These are phyloP conservation scores for Nicotiana benthamiana DNA, from an alignment of 257 asterid species.

Conservation along the genomic window DNA sequence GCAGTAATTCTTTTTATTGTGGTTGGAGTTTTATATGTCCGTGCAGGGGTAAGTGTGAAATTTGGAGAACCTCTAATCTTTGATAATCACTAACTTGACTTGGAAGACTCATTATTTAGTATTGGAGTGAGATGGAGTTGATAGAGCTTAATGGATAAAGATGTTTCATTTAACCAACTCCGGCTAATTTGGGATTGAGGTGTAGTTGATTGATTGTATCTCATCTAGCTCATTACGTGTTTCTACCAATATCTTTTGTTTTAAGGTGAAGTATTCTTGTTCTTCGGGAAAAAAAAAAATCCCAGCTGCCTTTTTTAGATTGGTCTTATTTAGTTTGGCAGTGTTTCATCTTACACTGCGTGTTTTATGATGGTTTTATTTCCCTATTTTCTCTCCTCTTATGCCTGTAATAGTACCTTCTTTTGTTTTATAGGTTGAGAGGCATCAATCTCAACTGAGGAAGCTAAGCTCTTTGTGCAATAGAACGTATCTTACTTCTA, in stretches of 20 bases:
- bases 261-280: neutral
- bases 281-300: neutral
- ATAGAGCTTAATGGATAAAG: neutral
- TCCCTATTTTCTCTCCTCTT: conserved; percentile 2
- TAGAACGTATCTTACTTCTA: conserved; percentile 31
- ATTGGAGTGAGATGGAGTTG: neutral
- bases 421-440: conserved; percentile 34
- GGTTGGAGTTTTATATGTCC: neutral
- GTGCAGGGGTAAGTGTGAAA: neutral
- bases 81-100: neutral
- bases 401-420: neutral
- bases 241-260: neutral
- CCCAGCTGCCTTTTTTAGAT: neutral
- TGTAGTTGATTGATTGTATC: neutral
- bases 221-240: neutral
- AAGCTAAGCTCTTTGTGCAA: conserved; percentile 43
- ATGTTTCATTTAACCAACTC: neutral
- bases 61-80: neutral
- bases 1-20: neutral
- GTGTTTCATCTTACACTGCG: neutral
- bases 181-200: neutral
- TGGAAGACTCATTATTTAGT: neutral
- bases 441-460: conserved; percentile 54
- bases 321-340: neutral
- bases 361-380: neutral